Evolutionary conservation across 805 yeast species (phyloP).

Genomic region (Candida alai): DNA sequence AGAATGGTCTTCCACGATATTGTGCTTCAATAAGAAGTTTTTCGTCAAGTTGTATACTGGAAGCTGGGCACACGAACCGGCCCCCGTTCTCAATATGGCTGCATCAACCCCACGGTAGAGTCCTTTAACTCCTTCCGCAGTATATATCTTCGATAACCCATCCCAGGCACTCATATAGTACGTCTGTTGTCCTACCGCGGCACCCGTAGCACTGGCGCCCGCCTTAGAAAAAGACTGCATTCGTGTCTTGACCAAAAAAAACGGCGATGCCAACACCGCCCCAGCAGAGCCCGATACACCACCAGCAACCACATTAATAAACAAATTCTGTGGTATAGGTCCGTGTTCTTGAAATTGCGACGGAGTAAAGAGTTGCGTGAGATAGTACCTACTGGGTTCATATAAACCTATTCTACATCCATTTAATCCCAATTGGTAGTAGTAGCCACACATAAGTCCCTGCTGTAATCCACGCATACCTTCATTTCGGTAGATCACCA

Average conservation of each 20-base stretch:
- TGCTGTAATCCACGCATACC: constrained; percentile 87
- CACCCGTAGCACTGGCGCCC: constrained; percentile 7
- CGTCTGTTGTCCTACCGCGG: constrained; percentile 82
- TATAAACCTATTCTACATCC: constrained; percentile 94
- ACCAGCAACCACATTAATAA: constrained; percentile 75
- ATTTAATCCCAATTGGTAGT: constrained; percentile 85
- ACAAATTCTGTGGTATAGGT: constrained; percentile 33
- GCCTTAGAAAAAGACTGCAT: constrained; percentile 87
- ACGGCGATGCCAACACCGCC: constrained; percentile 85
- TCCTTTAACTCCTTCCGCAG: constrained; percentile 71
- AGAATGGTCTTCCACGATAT: constrained; percentile 58
- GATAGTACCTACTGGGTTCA: constrained; percentile 71
- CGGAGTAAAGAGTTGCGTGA: constrained; percentile 57
- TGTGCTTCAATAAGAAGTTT: constrained; percentile 49
- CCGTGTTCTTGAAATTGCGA: constrained; percentile 40
- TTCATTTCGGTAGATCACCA: constrained; percentile 68
- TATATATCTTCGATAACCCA: constrained; percentile 62
- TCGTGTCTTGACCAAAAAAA: constrained; percentile 89
- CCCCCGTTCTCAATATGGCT: constrained; percentile 89
- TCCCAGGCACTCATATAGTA: constrained; percentile 67
- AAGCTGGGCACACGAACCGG: constrained; percentile 92
- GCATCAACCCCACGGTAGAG: constrained; percentile 91
- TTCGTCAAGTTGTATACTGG: constrained; percentile 86
- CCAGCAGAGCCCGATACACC: constrained; percentile 85
- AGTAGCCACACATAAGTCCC: constrained; percentile 84